Percentiles rank a stretch among this genome's conserved stretches.
These are phyloP conservation scores for Mycena pura DNA, from an alignment of 768 basidiomycete genomes.

Conservation along the genomic window DNA sequence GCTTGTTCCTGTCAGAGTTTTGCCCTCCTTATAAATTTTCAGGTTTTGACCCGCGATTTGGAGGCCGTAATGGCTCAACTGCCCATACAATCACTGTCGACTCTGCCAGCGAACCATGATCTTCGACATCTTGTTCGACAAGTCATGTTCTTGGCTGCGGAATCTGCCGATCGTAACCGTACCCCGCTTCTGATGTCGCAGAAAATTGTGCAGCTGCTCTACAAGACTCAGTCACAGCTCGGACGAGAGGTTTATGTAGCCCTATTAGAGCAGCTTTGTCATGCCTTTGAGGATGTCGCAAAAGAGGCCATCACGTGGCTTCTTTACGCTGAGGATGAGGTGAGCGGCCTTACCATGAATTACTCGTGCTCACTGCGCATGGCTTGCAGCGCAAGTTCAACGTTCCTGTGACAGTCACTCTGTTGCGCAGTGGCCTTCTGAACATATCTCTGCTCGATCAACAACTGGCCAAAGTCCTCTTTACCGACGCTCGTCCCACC, in stretches of 20 bases:
- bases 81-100: slow-evolving; percentile 71
- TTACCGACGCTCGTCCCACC: slow-evolving; percentile 77
- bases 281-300: slow-evolving; percentile 88
- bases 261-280: slow-evolving; percentile 88
- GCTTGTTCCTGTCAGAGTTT: background rate
- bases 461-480: slow-evolving; percentile 86
- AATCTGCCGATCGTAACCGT: slow-evolving; percentile 79
- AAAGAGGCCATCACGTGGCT: slow-evolving; percentile 98
- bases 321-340: slow-evolving; percentile 95
- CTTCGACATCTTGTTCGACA: slow-evolving; percentile 85
- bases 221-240: slow-evolving; percentile 85
- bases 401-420: slow-evolving; percentile 88
- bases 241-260: slow-evolving; percentile 94
- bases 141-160: slow-evolving; percentile 81
- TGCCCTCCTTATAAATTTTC: background rate
- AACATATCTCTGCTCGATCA: slow-evolving; percentile 81
- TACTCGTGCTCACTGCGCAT: slow-evolving; percentile 13
- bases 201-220: slow-evolving; percentile 94
- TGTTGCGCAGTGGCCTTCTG: slow-evolving; percentile 85
- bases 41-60: slow-evolving; percentile 66
- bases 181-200: slow-evolving; percentile 94
- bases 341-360: slow-evolving; percentile 41
- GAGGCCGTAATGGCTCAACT: slow-evolving; percentile 82
- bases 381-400: slow-evolving; percentile 88
- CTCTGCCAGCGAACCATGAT: slow-evolving; percentile 84